Conservation (phyloP, 140 eudicot species). For the Erigeron philadelphicus region DNA sequence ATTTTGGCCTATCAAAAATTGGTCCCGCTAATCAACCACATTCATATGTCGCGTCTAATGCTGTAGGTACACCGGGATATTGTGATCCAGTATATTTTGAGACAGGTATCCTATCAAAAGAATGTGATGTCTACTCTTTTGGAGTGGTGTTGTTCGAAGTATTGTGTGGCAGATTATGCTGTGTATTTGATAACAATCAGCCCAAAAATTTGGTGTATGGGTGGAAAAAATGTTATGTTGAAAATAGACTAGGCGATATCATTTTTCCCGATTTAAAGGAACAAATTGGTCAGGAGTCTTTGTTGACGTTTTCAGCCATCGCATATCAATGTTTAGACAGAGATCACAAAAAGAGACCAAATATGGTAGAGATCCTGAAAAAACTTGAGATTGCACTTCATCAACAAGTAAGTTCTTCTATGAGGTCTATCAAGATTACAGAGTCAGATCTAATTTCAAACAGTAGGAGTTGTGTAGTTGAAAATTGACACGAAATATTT, state of each 20-base stretch:
- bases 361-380: constrained; percentile 4
- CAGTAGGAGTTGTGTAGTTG: background rate
- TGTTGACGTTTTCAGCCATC: constrained; percentile 15
- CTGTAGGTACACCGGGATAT: background rate
- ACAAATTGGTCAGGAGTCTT: background rate
- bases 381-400: constrained; percentile 4
- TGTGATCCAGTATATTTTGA: constrained; percentile 13
- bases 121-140: constrained; percentile 20
- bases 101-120: constrained; percentile 18
- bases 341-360: constrained; percentile 11
- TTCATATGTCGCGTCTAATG: background rate
- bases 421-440: background rate
- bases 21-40: background rate
- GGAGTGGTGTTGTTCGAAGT: constrained; percentile 20
- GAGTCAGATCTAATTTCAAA: background rate
- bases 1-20: background rate
- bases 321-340: constrained; percentile 4
- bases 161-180: constrained; percentile 13
- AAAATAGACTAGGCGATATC: constrained; percentile 9
- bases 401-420: constrained; percentile 14
- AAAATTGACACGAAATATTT: background rate
- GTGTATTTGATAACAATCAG: background rate
- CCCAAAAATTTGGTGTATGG: background rate
- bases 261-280: constrained; percentile 6
- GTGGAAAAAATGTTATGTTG: background rate